Percentiles rank a stretch among this genome's conserved stretches.
Evolutionary conservation across 164 flowering plant species (phyloP).

Genomic region (Protea cynaroides): DNA sequence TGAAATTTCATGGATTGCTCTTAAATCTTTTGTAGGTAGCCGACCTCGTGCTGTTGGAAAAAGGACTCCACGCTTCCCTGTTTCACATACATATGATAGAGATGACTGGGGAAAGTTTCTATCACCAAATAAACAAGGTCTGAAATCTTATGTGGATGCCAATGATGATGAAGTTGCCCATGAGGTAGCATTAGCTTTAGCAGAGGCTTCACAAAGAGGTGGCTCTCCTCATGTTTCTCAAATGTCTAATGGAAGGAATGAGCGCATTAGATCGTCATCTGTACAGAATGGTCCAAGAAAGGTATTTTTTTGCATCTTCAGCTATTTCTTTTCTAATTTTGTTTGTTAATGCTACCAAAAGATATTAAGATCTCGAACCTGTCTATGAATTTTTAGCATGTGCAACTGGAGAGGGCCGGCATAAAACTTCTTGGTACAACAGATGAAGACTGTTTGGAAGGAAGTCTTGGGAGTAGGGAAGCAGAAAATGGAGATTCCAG

Average conservation of each 20-base stretch:
- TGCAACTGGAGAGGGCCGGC: no score
- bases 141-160: conserved; percentile 34
- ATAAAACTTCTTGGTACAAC: no score
- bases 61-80: conserved; percentile 91
- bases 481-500: conserved; percentile 48
- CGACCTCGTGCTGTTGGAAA: conserved; percentile 86
- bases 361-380: no score
- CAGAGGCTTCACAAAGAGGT: conserved; percentile 73
- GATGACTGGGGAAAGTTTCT: conserved; percentile 25
- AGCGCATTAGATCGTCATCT: no score
- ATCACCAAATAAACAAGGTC: conserved; percentile 36
- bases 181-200: conserved; percentile 63
- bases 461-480: conserved; percentile 56
- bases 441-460: no score
- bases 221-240: conserved; percentile 49
- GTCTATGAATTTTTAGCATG: no score
- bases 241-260: no score
- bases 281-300: no score
- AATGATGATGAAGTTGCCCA: conserved; percentile 68
- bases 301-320: no score
- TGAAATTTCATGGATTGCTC: conserved; percentile 2
- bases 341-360: no score
- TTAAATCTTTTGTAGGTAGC: conserved; percentile 36
- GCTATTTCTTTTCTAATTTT: no score
- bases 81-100: conserved; percentile 44